Evolutionary conservation across 2,329 filamentous ascomycete species (phyloP), one percentile per base, ranked within the genome.

Genomic region (Venturia asperata): DNA sequence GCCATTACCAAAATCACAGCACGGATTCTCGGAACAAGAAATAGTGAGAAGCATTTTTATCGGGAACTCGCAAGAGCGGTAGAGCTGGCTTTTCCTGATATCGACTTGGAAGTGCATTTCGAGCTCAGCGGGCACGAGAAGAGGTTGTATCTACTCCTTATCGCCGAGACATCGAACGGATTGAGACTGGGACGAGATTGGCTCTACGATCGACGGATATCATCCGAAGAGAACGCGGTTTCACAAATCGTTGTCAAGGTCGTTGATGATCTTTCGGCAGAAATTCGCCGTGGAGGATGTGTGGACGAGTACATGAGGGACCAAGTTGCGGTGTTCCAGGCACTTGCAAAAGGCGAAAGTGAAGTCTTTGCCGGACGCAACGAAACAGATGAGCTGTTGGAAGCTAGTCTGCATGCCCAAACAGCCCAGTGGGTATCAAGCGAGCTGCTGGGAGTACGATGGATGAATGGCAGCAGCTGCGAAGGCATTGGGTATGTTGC

Each of bases 291-390:
- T 66, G 76, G 74, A 0, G 78, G 81, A 0, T 82, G 78, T 68
- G 78, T 85, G 4, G 84, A 87, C 68, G 77, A 79, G 70, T 77
- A 79, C 67, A 78, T 85, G 78, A 74, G 81, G 55, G 85, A 87
- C 71, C 84, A 87, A 69, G 68, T 87, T 34, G 80, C 85, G 1
- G 77, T 87, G 0, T 87, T 85, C 66, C 82, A 86, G 70, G 82
- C 82, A 19, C 72, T 87, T 24, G 82, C 82, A 5, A 68, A 73
- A 10, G 80, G 80, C 0, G 69, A 39, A 45, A 78, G 76, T 67
- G 60, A 62, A 0, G 74, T 81, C 0, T 71, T 71, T 67, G 71
- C 70, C n/a, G 70, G 72, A 24, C 2, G 67, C 30, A 69, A 27
- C 55, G 41, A 66, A 30, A 69, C 72, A 13, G 68, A 67, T 7